These are phyloP conservation scores for Fragilaria crotonensis DNA, from an alignment of 108 stramenopile genomes.

Conservation along the genomic window DNA sequence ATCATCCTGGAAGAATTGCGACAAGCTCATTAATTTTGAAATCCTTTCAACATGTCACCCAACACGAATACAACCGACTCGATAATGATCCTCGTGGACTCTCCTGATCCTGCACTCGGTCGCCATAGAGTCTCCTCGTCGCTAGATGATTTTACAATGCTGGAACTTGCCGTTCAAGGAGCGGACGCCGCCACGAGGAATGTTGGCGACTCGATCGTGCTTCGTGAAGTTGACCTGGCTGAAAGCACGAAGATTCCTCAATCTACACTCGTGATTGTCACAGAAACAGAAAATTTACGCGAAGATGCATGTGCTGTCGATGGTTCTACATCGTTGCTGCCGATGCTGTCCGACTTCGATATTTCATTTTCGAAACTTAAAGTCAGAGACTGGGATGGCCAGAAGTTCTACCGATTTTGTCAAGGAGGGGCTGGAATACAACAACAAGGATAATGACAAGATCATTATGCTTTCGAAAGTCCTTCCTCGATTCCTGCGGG, in stretches of 20 bases:
- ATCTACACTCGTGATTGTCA: conserved; percentile 11
- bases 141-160: conserved; percentile 9
- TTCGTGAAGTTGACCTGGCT: background rate
- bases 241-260: conserved; percentile 6
- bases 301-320: conserved; percentile 2
- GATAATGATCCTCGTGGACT: too few relatives aligned
- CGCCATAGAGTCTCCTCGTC: conserved; percentile 11
- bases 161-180: conserved; percentile 5
- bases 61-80: too few relatives aligned
- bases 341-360: conserved; percentile 3
- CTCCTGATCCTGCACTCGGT: too few relatives aligned
- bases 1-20: too few relatives aligned
- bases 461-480: conserved; percentile 31
- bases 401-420: conserved; percentile 20
- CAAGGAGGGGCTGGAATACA: conserved; percentile 21
- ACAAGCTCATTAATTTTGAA: too few relatives aligned
- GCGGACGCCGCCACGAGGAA: background rate
- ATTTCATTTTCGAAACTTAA: conserved; percentile 5
- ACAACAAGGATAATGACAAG: conserved; percentile 1
- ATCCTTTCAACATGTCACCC: too few relatives aligned
- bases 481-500: conserved; percentile 10
- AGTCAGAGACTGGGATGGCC: conserved; percentile 18
- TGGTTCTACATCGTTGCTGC: background rate
- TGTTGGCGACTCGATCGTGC: background rate
- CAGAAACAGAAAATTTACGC: conserved; percentile 19